These are phyloP conservation scores for Rhodosporidiobolus odoratus DNA, from an alignment of 768 basidiomycete genomes.

Conservation along the genomic window DNA sequence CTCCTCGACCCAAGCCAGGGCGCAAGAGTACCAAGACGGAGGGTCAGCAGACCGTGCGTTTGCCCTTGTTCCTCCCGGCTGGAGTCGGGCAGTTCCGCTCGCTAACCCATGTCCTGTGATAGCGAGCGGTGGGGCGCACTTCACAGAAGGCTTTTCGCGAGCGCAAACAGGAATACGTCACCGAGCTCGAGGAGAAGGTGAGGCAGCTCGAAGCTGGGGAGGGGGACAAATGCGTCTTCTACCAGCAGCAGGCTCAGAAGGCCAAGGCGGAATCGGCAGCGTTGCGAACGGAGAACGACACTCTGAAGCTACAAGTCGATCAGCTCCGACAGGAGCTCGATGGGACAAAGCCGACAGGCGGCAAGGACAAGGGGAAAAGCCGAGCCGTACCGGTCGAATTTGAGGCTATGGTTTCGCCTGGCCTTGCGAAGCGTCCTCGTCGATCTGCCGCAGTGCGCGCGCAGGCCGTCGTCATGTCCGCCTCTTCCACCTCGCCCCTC, in stretches of 20 bases:
- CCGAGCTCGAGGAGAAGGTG: conserved; percentile 37
- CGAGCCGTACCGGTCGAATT: conserved; percentile 5
- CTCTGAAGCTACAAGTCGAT: conserved; percentile 14
- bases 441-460: conserved; percentile 23
- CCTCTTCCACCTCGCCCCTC: neutral
- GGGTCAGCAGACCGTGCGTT: conserved; percentile 17
- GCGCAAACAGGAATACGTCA: conserved; percentile 34
- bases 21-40: conserved; percentile 28
- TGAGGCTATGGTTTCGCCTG: neutral
- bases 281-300: conserved; percentile 29
- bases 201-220: conserved; percentile 34
- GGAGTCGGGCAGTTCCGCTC: neutral
- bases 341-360: neutral
- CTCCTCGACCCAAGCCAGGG: conserved; percentile 33
- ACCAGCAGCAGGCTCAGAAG: conserved; percentile 35
- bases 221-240: conserved; percentile 37
- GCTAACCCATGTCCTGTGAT: neutral
- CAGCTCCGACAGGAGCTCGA: conserved; percentile 27
- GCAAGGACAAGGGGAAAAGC: conserved; percentile 16
- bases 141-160: conserved; percentile 34
- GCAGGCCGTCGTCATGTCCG: conserved; percentile 19
- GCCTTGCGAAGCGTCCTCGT: conserved; percentile 26
- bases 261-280: conserved; percentile 25
- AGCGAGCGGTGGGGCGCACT: neutral
- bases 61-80: neutral